Evolutionary conservation across 2,329 filamentous ascomycete species (phyloP).

Genomic region (Sordariomycetes sp.): DNA sequence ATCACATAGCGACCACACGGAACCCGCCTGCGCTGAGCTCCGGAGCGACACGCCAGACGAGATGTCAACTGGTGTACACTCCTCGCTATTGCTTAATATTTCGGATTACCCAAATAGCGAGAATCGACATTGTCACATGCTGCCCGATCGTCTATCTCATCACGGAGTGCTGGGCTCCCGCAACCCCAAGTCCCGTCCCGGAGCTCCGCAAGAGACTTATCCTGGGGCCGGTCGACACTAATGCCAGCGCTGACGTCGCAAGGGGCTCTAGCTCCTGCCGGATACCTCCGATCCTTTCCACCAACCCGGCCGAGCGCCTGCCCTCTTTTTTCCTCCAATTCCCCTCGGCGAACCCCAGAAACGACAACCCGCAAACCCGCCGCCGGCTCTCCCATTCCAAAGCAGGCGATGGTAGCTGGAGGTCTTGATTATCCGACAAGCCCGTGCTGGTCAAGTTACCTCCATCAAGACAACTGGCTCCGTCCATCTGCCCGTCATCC

Average conservation of each 20-base stretch:
- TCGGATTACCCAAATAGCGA: neutral
- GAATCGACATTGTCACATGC: neutral
- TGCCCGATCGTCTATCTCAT: neutral
- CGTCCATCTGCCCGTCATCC: neutral
- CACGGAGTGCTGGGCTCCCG: neutral
- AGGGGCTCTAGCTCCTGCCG: neutral
- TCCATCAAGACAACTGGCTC: neutral
- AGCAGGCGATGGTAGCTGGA: neutral
- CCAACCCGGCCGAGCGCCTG: neutral
- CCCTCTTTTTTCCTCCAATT: neutral
- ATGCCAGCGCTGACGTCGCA: neutral
- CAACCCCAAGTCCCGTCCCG: neutral
- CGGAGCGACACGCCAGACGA: neutral
- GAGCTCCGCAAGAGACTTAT: neutral
- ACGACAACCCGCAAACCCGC: neutral
- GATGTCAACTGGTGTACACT: neutral
- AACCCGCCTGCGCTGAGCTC: neutral
- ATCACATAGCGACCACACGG: neutral
- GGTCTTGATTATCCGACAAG: neutral
- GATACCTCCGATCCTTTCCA: neutral
- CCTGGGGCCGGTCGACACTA: neutral
- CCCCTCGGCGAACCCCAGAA: neutral
- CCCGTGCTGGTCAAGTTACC: neutral
- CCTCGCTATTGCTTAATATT: neutral
- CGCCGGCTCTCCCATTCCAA: neutral